Evolutionary conservation across 225 moss, liverwort and hornwort species (phyloP).

Genomic region (Polytrichum formosum): DNA sequence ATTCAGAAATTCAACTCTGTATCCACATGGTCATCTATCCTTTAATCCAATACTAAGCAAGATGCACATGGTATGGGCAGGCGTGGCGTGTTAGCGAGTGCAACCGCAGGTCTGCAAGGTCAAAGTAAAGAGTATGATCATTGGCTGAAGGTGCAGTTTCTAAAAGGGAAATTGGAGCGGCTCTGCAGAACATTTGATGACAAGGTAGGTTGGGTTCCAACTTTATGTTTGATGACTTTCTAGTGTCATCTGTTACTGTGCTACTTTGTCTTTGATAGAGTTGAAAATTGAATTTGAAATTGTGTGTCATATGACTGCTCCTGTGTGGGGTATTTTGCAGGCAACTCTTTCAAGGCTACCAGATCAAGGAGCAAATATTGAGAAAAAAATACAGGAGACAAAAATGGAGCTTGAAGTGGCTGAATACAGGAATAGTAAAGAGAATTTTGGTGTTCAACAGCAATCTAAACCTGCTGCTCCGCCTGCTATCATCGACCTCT

Average conservation of each 20-base stretch:
- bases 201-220: slow-evolving; percentile 39
- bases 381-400: slow-evolving; percentile 64
- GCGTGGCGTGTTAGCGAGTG: slow-evolving; percentile 39
- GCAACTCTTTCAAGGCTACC: slow-evolving; percentile 56
- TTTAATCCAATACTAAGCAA: too few species aligned
- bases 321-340: slow-evolving; percentile 22
- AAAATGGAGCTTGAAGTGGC: slow-evolving; percentile 38
- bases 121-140: slow-evolving; percentile 25
- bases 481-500: slow-evolving; percentile 26
- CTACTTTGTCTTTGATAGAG: too few species aligned
- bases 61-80: slow-evolving; percentile 17
- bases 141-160: slow-evolving; percentile 61
- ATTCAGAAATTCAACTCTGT: too few species aligned
- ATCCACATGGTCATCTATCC: too few species aligned
- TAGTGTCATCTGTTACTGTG: too few species aligned
- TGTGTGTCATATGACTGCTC: not conserved
- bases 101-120: slow-evolving; percentile 22
- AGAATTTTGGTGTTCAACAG: slow-evolving; percentile 28
- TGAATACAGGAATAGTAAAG: slow-evolving; percentile 50
- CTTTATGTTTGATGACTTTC: not conserved
- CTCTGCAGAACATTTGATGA: slow-evolving; percentile 68
- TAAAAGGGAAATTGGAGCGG: slow-evolving; percentile 70
- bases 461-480: slow-evolving; percentile 8
- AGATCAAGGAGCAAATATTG: slow-evolving; percentile 61
- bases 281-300: too few species aligned